A percentile compares a stretch with the other conserved stretches of the same genome.
These are phyloP conservation scores for Lumnitzera racemosa DNA, from an alignment of 345 rosid species.

Conservation along the genomic window DNA sequence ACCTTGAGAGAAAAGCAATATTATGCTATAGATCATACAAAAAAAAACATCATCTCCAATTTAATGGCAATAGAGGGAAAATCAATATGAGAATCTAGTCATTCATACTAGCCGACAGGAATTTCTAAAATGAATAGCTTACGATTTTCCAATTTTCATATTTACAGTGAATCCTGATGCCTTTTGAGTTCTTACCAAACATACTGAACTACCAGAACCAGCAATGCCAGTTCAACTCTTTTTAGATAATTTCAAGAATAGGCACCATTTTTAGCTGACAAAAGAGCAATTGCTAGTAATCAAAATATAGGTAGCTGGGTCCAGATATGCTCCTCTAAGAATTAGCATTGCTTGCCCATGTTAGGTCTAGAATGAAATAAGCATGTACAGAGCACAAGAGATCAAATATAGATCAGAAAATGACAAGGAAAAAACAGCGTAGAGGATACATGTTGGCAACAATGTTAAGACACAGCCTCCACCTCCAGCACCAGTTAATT, in stretches of 20 bases:
- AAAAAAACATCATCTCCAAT: not conserved
- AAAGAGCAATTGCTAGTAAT: not conserved
- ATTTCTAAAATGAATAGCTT: no score
- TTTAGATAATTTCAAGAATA: no score
- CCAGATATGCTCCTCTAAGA: not conserved
- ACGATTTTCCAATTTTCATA: no score
- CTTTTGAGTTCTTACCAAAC: no score
- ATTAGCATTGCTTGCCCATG: not conserved
- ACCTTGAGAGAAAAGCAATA: not conserved
- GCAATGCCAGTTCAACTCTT: no score
- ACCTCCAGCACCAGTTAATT: constrained; percentile 95
- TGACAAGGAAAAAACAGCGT: not conserved
- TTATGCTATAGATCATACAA: not conserved
- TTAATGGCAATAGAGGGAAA: no score
- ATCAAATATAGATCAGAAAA: not conserved
- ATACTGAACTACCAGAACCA: no score
- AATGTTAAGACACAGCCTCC: constrained; percentile 91
- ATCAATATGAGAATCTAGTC: no score
- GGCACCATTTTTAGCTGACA: no score
- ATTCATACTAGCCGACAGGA: no score
- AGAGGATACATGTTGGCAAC: constrained; percentile 79
- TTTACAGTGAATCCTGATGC: not conserved
- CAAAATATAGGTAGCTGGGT: not conserved
- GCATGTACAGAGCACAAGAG: not conserved
- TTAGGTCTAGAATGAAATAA: not conserved